These are phyloP conservation scores for Metschnikowia kofuensis DNA, from an alignment of 805 yeast species.

Conservation along the genomic window DNA sequence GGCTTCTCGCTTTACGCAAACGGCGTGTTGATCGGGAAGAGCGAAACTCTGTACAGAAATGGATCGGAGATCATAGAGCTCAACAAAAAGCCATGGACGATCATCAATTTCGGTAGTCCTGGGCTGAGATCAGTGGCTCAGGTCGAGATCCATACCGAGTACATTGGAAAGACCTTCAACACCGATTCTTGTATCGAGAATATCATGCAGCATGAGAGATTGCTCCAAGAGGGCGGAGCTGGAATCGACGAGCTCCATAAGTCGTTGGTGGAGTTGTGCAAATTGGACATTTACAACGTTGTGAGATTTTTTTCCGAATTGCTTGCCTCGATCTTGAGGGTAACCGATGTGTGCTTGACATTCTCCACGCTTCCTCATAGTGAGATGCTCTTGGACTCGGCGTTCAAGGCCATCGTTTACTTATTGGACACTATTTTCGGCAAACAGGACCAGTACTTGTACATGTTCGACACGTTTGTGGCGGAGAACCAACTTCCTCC, in stretches of 20 bases:
- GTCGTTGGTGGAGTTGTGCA: slow-evolving; percentile 48
- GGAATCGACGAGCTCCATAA: slow-evolving; percentile 45
- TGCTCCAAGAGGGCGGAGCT: slow-evolving; percentile 40
- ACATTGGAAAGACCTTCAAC: slow-evolving; percentile 67
- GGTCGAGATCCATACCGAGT: slow-evolving; percentile 56
- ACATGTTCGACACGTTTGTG: slow-evolving; percentile 52
- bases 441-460: slow-evolving; percentile 60
- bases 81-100: slow-evolving; percentile 39
- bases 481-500: slow-evolving; percentile 39
- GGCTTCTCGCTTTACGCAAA: slow-evolving; percentile 57
- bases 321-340: slow-evolving; percentile 35
- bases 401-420: slow-evolving; percentile 58
- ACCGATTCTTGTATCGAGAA: slow-evolving; percentile 53
- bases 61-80: slow-evolving; percentile 48
- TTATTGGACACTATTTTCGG: slow-evolving; percentile 62
- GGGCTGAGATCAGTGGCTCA: slow-evolving; percentile 36
- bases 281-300: slow-evolving; percentile 51
- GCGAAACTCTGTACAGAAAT: slow-evolving; percentile 49
- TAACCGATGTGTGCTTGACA: slow-evolving; percentile 27
- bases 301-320: slow-evolving; percentile 62
- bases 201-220: slow-evolving; percentile 51
- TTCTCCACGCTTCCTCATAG: slow-evolving; percentile 24
- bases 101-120: slow-evolving; percentile 43
- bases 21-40: slow-evolving; percentile 60
- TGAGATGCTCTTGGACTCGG: slow-evolving; percentile 32